phyloP scores from a whole-genome alignment of 176 grass and related monocot genomes.

The Triticum aestivum region DNA sequence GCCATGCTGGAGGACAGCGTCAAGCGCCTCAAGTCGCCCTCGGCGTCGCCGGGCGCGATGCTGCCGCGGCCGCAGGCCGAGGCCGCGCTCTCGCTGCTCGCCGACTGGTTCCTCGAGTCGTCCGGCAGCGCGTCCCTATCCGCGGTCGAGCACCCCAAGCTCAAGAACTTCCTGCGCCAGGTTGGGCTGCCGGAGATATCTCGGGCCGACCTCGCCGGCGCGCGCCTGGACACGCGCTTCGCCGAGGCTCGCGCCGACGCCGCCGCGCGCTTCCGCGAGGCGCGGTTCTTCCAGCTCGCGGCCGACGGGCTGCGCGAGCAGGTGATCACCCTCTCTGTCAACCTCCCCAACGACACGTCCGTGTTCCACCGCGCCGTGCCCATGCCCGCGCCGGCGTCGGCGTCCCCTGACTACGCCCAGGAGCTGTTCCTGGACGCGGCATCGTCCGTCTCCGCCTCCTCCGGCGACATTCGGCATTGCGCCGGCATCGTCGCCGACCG shows the following conservation, averaged over 20 bases:
- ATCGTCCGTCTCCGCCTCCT: constrained; percentile 38
- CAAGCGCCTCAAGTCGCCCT: constrained; percentile 65
- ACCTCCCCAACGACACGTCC: constrained; percentile 76
- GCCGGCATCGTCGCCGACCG: constrained; percentile 79
- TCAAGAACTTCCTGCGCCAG: constrained; percentile 58
- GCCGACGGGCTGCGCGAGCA: constrained; percentile 57
- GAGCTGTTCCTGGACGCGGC: constrained; percentile 60
- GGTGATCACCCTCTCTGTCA: constrained; percentile 52
- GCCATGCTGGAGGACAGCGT: constrained; percentile 74
- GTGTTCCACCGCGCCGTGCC: constrained; percentile 69
- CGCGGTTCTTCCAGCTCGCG: constrained; percentile 85
- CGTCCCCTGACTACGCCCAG: constrained; percentile 49
- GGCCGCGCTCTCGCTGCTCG: constrained; percentile 53
- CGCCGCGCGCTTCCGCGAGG: constrained; percentile 64
- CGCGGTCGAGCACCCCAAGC: constrained; percentile 66
- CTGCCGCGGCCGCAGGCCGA: constrained; percentile 55
- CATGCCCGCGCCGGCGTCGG: constrained; percentile 12
- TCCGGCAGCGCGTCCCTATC: constrained; percentile 52
- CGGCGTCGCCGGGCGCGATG: constrained; percentile 29
- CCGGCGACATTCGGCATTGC: constrained; percentile 46
- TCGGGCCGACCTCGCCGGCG: constrained; percentile 30
- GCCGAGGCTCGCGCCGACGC: constrained; percentile 45
- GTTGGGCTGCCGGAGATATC: constrained; percentile 55
- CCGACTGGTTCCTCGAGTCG: constrained; percentile 84
- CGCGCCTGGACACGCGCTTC: constrained; percentile 57